Base-by-base conservation (phyloP, 768 basidiomycete genomes). In the Jaapia argillacea region DNA sequence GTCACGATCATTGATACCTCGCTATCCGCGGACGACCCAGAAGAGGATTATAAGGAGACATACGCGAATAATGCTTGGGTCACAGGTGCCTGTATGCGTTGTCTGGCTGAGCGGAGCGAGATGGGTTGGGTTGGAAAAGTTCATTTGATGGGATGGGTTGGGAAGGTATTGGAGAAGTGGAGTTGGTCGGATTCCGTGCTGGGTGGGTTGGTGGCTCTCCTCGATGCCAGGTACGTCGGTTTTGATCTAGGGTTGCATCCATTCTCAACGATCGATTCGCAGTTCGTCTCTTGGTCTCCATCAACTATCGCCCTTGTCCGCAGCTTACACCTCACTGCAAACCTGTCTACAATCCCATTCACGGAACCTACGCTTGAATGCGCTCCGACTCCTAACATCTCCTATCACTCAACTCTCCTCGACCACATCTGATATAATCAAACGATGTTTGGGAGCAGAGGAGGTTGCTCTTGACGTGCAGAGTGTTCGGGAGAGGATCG, bases 401-500 rank as follows among this genome's bases (percentile, higher is more conserved):
- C 64, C 67, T 3, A 53, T 76, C 6, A 63, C 83, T 4, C 54
- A 69, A 25, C 54, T 64, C 0, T 58, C 68, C 1, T 56, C 65
- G 1, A 70, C 69, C 35, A 64, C 67, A 12, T 56, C 64, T 13
- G 81, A 81, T 20, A 70, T 81, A 0, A 49, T 85, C 16, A 75
- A 75, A 51, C 71, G 74, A 22, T 85, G 85, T 55, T 57, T 91
- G 20, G 78, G 82, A 46, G 86, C 82, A 2, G 96, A 99, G 56
- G 77, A 87, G 46, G 77, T 85, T 4, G 65, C 85, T 2, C 57
- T 96, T 26, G 84, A 91, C 44, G 65, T 84, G 2, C 77, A 81
- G 47, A 86, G 89, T 36, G 84, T 84, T 2, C 71, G 94, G 26
- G 94, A 98, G 54, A 76, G 90, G 36, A 79, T 88, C 3, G 61